Conservation (phyloP, 2,329 filamentous ascomycete genomes). For the Ophiostoma ips region DNA sequence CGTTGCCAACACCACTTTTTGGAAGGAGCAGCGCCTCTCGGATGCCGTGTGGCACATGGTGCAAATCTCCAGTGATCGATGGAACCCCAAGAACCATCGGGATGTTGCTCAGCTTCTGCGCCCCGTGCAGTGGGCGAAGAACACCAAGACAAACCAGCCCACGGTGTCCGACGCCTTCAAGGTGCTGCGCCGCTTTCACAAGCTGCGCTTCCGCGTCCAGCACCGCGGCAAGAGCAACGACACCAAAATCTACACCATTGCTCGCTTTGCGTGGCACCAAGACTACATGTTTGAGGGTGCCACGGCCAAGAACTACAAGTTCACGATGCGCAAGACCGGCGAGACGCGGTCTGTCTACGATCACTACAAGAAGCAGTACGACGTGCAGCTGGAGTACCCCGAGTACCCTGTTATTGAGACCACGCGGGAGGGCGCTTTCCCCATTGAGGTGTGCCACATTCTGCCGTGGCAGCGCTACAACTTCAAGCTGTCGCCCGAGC, state of each 20-base stretch:
- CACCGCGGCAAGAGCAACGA: conserved; percentile 36
- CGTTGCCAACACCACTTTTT: conserved; percentile 85
- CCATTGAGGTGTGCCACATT: conserved; percentile 45
- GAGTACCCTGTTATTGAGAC: conserved; percentile 45
- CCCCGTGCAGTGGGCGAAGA: conserved; percentile 20
- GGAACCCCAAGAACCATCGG: conserved; percentile 12
- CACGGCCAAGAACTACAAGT: conserved; percentile 36
- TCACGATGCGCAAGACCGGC: conserved; percentile 37
- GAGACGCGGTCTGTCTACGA: conserved; percentile 34
- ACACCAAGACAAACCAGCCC: conserved; percentile 14
- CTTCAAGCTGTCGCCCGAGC: conserved; percentile 43
- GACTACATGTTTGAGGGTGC: conserved; percentile 31
- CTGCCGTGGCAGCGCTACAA: conserved; percentile 44
- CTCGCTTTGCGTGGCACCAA: conserved; percentile 34
- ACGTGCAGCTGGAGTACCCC: conserved; percentile 30
- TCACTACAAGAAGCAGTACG: conserved; percentile 44
- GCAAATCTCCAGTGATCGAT: conserved; percentile 15
- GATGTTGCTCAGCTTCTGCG: conserved; percentile 20
- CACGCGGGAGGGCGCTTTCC: conserved; percentile 37
- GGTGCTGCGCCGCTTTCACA: conserved; percentile 37
- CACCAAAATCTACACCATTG: conserved; percentile 37
- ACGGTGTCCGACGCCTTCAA: conserved; percentile 38
- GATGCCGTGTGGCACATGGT: conserved; percentile 22
- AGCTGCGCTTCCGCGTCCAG: conserved; percentile 41
- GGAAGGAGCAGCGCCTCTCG: conserved; percentile 35